phyloP scores from a whole-genome alignment of 2,329 filamentous ascomycete species.

The Calonectria montana region DNA sequence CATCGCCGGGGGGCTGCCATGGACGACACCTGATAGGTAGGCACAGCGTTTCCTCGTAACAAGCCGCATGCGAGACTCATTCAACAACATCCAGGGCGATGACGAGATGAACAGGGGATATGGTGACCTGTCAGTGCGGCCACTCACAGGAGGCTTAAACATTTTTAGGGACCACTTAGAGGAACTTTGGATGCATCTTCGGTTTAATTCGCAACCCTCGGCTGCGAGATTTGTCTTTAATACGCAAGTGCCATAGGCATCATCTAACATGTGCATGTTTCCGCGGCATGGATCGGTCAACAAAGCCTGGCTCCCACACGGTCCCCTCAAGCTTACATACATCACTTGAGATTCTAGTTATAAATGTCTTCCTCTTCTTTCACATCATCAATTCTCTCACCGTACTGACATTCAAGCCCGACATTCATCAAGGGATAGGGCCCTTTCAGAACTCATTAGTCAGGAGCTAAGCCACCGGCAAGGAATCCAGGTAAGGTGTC shows the following conservation, averaged over 20 bases:
- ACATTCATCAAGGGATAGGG: not conserved
- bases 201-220: slow-evolving; percentile 17
- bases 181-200: slow-evolving; percentile 2
- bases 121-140: slow-evolving; percentile 14
- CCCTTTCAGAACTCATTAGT: slow-evolving; percentile 2
- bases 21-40: slow-evolving; percentile 26
- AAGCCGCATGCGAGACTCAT: slow-evolving; percentile 19
- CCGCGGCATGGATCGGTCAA: not conserved
- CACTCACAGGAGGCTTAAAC: not conserved
- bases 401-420: not conserved
- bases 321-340: not conserved
- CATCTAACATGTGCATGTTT: not conserved
- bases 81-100: slow-evolving; percentile 31
- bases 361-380: slow-evolving; percentile 9
- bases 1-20: slow-evolving; percentile 18
- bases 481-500: not conserved
- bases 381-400: slow-evolving; percentile 9
- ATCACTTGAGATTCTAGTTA: slow-evolving; percentile 7
- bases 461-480: not conserved
- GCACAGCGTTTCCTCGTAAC: slow-evolving; percentile 8
- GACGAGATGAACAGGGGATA: slow-evolving; percentile 25
- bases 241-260: slow-evolving; percentile 17
- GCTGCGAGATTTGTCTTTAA: slow-evolving; percentile 4
- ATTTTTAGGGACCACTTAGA: not conserved
- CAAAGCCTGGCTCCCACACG: not conserved